Conservation (phyloP, 108 stramenopile species). For the Pelagomonas calceolata region DNA sequence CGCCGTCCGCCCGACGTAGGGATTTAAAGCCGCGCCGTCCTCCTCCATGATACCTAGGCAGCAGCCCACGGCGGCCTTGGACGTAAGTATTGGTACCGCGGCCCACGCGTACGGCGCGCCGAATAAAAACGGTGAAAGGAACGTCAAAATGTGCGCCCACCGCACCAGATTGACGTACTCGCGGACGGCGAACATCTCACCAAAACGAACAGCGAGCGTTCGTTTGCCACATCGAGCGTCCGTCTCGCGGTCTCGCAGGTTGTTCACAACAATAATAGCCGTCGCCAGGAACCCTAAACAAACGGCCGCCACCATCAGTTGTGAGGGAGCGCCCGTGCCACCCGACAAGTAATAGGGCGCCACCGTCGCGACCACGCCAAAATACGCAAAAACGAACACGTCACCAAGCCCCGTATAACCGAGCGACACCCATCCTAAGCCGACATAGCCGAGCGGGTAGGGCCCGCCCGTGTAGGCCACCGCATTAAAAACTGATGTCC, state of each 20-base stretch:
- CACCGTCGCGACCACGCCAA: slow-evolving; percentile 69
- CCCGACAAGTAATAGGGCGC: slow-evolving; percentile 26
- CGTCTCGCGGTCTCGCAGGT: slow-evolving; percentile 69
- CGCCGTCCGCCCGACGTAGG: slow-evolving; percentile 67
- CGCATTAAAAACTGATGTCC: slow-evolving; percentile 62
- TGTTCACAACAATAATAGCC: slow-evolving; percentile 77
- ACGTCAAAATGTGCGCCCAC: slow-evolving; percentile 35
- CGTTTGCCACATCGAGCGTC: slow-evolving; percentile 57
- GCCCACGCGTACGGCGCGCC: slow-evolving; percentile 10
- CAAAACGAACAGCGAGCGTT: slow-evolving; percentile 70
- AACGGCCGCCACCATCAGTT: slow-evolving; percentile 29
- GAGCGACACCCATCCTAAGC: slow-evolving; percentile 56
- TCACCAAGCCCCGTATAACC: slow-evolving; percentile 75
- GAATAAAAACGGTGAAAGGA: background rate
- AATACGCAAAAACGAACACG: slow-evolving; percentile 72
- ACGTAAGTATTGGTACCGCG: slow-evolving; percentile 48
- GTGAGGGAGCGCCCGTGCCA: slow-evolving; percentile 2
- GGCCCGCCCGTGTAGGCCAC: slow-evolving; percentile 76
- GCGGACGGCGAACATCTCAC: slow-evolving; percentile 45
- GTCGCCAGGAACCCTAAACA: slow-evolving; percentile 58
- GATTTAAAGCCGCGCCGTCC: slow-evolving; percentile 60
- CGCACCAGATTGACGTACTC: slow-evolving; percentile 45
- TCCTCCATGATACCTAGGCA: slow-evolving; percentile 42
- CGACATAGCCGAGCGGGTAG: slow-evolving; percentile 72
- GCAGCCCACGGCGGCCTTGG: slow-evolving; percentile 49